Conservation (phyloP, 2,329 filamentous ascomycete genomes). For the Byssothecium circinans region DNA sequence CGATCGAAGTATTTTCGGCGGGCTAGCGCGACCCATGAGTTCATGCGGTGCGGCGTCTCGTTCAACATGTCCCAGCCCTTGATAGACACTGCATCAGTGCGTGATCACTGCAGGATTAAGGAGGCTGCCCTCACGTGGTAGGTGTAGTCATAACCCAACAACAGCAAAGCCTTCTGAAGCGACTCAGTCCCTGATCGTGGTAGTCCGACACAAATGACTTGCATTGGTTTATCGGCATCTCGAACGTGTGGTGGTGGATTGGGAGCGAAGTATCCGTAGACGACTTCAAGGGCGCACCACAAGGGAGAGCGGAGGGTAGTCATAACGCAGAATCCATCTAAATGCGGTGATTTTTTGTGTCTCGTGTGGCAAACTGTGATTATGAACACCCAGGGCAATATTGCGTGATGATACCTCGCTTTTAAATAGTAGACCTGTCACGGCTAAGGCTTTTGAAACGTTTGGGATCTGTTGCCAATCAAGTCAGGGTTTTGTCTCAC, state of each 20-base stretch:
- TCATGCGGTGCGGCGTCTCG: constrained; percentile 7
- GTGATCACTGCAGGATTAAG: background rate
- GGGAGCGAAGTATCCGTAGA: constrained; percentile 1
- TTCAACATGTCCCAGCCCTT: constrained; percentile 10
- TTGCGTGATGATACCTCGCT: no score
- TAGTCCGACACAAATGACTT: constrained; percentile 8
- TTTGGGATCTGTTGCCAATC: no score
- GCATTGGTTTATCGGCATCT: constrained; percentile 5
- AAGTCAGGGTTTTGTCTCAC: no score
- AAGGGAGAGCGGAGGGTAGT: background rate
- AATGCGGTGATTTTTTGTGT: no score
- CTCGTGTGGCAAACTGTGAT: no score
- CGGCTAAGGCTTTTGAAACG: no score
- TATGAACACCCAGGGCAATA: no score
- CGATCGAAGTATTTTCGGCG: constrained; percentile 3
- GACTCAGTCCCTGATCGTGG: constrained; percentile 8
- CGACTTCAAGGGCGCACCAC: constrained; percentile 2
- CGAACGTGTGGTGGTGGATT: constrained; percentile 5
- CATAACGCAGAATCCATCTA: background rate
- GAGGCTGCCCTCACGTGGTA: constrained; percentile 2
- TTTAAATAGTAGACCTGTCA: no score
- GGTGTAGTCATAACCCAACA: constrained; percentile 9
- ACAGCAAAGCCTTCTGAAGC: constrained; percentile 3
- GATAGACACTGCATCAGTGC: background rate
- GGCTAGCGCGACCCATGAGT: constrained; percentile 5